Evolutionary conservation across 495 filamentous ascomycete species (phyloP).

Genomic region (Xylaria intraflava): DNA sequence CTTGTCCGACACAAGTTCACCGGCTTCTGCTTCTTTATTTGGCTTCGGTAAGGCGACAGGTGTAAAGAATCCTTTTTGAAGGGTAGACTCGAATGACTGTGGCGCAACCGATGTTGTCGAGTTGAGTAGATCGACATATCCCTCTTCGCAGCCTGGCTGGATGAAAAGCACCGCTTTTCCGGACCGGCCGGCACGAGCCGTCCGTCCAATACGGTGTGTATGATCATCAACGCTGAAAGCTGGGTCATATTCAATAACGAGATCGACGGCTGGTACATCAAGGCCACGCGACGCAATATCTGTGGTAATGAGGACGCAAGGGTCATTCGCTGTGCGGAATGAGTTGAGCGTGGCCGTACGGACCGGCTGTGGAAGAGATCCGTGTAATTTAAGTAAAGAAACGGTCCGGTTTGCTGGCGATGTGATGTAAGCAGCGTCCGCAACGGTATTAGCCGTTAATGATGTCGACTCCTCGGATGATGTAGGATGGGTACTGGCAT

Average conservation of each 20-base stretch:
- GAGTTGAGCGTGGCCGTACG: constrained; percentile 76
- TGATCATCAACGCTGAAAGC: constrained; percentile 88
- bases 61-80: constrained; percentile 49
- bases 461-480: constrained; percentile 19
- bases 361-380: constrained; percentile 80
- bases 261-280: constrained; percentile 87
- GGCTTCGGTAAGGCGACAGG: constrained; percentile 31
- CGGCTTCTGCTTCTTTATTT: constrained; percentile 17
- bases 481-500: constrained; percentile 30
- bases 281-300: constrained; percentile 92
- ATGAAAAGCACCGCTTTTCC: constrained; percentile 88
- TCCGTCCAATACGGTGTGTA: constrained; percentile 88
- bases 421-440: constrained; percentile 41
- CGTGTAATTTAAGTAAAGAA: constrained; percentile 80
- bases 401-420: constrained; percentile 48
- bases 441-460: constrained; percentile 36
- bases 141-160: constrained; percentile 82
- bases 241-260: constrained; percentile 91
- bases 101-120: constrained; percentile 29
- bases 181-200: constrained; percentile 81
- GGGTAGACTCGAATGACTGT: constrained; percentile 42
- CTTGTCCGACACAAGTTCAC: constrained; percentile 19
- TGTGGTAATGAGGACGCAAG: constrained; percentile 81
- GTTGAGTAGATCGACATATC: constrained; percentile 70
- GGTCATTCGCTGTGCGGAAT: constrained; percentile 59